These are phyloP conservation scores for Cryptosporidium xiaoi DNA, from an alignment of 169 alveolate genomes.

Conservation along the genomic window DNA sequence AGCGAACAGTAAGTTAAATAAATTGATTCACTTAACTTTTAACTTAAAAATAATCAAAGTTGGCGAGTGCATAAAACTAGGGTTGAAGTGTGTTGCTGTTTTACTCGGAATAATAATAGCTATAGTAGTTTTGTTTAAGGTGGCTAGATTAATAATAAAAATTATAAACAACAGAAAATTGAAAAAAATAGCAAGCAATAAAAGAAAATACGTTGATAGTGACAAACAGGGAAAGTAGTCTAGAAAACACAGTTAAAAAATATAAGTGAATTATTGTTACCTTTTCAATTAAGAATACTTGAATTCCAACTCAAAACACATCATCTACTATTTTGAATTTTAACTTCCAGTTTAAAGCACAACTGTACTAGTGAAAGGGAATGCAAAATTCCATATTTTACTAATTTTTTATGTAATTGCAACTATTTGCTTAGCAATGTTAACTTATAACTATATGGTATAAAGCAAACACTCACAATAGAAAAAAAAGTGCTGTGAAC, in stretches of 20 bases:
- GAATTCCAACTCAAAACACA: too few species aligned
- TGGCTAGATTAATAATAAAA: neutral
- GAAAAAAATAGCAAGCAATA: neutral
- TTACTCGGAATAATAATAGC: constrained; percentile 18
- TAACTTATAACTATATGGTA: too few species aligned
- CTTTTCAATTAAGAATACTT: too few species aligned
- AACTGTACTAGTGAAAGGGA: too few species aligned
- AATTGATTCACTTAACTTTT: neutral
- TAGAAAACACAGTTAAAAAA: neutral
- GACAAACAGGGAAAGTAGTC: neutral
- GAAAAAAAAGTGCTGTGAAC: too few species aligned
- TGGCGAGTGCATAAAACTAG: constrained; percentile 55
- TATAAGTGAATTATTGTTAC: too few species aligned
- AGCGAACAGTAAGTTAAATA: constrained; percentile 63
- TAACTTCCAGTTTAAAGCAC: too few species aligned
- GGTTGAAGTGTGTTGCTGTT: constrained; percentile 41
- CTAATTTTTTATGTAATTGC: too few species aligned
- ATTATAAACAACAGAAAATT: neutral
- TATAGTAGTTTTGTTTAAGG: neutral
- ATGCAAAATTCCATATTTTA: too few species aligned
- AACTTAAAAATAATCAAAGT: constrained; percentile 1
- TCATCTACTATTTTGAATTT: too few species aligned
- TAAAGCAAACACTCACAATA: too few species aligned
- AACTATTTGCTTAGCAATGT: too few species aligned
- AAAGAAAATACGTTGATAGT: neutral